A percentile compares a stretch with the other conserved stretches of the same genome.
phyloP scores from a whole-genome alignment of 1,284 basidiomycete species.

The Ganoderma resinaceum region DNA sequence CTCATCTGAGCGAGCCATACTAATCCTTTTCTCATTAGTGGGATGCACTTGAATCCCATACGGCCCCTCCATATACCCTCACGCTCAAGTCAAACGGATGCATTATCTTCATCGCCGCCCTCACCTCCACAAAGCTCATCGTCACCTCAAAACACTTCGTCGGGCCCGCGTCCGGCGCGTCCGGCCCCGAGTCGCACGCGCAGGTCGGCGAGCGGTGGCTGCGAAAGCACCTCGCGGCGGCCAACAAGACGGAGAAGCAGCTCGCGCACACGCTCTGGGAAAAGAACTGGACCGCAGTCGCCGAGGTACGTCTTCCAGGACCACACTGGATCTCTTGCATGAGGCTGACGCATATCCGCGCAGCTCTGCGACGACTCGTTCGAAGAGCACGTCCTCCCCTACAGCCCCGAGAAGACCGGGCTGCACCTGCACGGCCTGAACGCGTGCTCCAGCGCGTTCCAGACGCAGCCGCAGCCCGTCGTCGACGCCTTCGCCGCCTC shows the following conservation, averaged over 20 bases:
- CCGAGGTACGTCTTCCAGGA: conserved; percentile 70
- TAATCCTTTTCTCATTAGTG: conserved; percentile 62
- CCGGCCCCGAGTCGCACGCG: conserved; percentile 66
- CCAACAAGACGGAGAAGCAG: conserved; percentile 74
- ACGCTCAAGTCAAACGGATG: conserved; percentile 98
- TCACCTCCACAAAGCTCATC: conserved; percentile 79
- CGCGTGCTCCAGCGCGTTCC: conserved; percentile 72
- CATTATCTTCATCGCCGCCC: conserved; percentile 94
- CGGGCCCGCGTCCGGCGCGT: conserved; percentile 52
- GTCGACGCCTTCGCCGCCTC: conserved; percentile 86
- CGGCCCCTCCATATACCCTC: conserved; percentile 84
- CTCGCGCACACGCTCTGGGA: conserved; percentile 83
- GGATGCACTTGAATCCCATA: conserved; percentile 76
- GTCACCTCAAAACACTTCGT: conserved; percentile 94
- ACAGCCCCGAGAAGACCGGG: conserved; percentile 84
- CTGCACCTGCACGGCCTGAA: conserved; percentile 96
- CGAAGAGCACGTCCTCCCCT: conserved; percentile 96
- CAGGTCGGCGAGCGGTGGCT: conserved; percentile 88
- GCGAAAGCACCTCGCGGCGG: conserved; percentile 68
- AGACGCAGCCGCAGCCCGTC: conserved; percentile 71
- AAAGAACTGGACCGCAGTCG: conserved; percentile 88
- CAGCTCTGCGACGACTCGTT: conserved; percentile 97
- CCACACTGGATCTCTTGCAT: not conserved
- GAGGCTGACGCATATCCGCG: not conserved
- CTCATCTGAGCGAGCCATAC: not conserved